phyloP scores from a whole-genome alignment of 192 early-diverging fungal genomes.

The Umbelopsis ramanniana region DNA sequence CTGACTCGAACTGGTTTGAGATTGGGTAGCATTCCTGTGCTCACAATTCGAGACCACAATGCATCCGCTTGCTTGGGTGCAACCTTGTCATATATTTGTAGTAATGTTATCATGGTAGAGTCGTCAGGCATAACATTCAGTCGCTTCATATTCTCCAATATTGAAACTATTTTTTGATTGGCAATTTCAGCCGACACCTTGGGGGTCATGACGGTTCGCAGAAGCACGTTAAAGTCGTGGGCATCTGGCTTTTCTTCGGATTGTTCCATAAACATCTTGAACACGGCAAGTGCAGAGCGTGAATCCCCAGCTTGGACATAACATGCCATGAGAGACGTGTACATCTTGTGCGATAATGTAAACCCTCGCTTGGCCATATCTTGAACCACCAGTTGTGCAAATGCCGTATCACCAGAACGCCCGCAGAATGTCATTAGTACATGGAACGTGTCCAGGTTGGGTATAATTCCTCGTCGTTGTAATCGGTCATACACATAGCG shows the following conservation, averaged over 20 bases:
- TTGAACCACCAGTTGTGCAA: slow-evolving; percentile 4
- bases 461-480: slow-evolving; percentile 20
- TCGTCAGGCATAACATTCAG: slow-evolving; percentile 26
- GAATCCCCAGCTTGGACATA: slow-evolving; percentile 26
- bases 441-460: slow-evolving; percentile 21
- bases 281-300: slow-evolving; percentile 14
- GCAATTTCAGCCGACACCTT: not conserved
- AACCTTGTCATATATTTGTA: slow-evolving; percentile 24
- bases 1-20: slow-evolving; percentile 7
- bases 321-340: slow-evolving; percentile 31
- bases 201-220: slow-evolving; percentile 13
- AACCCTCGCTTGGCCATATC: slow-evolving; percentile 2
- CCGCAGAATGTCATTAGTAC: slow-evolving; percentile 23
- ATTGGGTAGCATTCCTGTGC: slow-evolving; percentile 4
- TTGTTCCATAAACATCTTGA: slow-evolving; percentile 18
- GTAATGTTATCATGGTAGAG: slow-evolving; percentile 29
- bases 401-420: slow-evolving; percentile 7
- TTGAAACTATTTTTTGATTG: slow-evolving; percentile 25
- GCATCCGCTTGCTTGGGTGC: slow-evolving; percentile 20
- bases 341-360: slow-evolving; percentile 24
- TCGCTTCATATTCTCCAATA: slow-evolving; percentile 35
- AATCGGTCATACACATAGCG: slow-evolving; percentile 11
- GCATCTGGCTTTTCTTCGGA: slow-evolving; percentile 32
- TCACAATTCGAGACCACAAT: not conserved
- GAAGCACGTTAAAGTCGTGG: slow-evolving; percentile 36